Conservation (phyloP, 108 stramenopile genomes). For the Aurantiochytrium sp. region DNA sequence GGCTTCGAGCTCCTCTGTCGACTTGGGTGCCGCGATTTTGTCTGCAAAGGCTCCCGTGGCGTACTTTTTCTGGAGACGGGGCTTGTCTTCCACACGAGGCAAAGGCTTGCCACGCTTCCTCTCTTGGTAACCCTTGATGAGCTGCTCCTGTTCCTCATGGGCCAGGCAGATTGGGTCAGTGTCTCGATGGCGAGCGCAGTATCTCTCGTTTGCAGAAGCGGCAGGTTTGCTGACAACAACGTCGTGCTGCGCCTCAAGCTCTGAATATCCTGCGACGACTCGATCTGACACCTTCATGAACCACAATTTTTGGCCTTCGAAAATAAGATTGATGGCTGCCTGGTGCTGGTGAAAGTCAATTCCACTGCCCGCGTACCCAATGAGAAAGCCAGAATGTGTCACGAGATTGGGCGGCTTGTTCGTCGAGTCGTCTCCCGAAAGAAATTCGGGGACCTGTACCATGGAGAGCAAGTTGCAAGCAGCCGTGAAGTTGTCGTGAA, state of each 20-base stretch:
- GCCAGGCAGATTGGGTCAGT: neutral
- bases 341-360: slow-evolving; percentile 13
- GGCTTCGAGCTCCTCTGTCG: neutral
- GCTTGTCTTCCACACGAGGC: neutral
- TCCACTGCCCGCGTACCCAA: neutral
- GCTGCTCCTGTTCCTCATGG: neutral
- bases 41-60: neutral
- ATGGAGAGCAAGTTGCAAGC: neutral
- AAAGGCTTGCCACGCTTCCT: neutral
- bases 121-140: neutral
- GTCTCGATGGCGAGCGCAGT: neutral
- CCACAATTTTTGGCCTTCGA: neutral
- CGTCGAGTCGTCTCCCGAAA: neutral
- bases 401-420: neutral
- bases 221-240: neutral
- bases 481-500: neutral
- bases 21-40: neutral
- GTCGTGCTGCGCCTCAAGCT: neutral
- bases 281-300: neutral
- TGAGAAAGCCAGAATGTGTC: neutral
- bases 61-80: neutral
- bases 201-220: neutral
- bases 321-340: neutral
- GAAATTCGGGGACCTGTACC: neutral
- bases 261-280: neutral